Base-by-base conservation (phyloP, 495 filamentous ascomycete species). In the Xeromyces bisporus region DNA sequence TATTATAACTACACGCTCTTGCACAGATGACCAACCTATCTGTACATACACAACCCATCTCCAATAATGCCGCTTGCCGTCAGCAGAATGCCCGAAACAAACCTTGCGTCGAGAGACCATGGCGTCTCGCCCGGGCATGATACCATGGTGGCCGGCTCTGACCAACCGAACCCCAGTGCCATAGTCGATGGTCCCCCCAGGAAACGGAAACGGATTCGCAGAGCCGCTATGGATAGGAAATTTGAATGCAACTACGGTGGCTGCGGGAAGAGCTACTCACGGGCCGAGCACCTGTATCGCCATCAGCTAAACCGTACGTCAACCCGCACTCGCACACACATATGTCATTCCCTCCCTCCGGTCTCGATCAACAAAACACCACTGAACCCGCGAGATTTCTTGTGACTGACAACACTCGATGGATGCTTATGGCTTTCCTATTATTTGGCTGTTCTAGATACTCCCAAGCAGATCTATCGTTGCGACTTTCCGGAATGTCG, bases 211-310 rank as follows among this genome's bases (percentile, higher is more conserved):
- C 48, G 48, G 33, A 47, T 35, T 23, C 77, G 87, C 37, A 93
- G 91, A 51, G 79, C 79, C 17, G 60, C 78, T 18, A 38, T 61
- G 21, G 87, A 94, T 51, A 93, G 89, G 58, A 94, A 93, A 47
- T 97, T 93, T 40, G 78, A 86, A 41, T 97, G 89, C 51, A 75
- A 78, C 7, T 74, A 81, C 29, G 77, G 84, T 40, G 82, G 77
- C 16, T 97, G 89, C 40, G 84, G 82, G 15, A 97, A 93, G 65
- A 86, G 77, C 47, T 97, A 97, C 55, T 94, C 87, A 14, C 73
- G 89, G 42, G 87, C 87, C 14, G 89, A 97, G 55, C 89, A 97
- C 61, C 66, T 97, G 51, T 93, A 93, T 53, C 73, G 89, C 14
- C 89, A 97, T 55, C 87, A 94, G 56, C 55, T 97, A 42, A 97